Conservation (phyloP, 2,329 filamentous ascomycete genomes). For the Lachnellula arida region DNA sequence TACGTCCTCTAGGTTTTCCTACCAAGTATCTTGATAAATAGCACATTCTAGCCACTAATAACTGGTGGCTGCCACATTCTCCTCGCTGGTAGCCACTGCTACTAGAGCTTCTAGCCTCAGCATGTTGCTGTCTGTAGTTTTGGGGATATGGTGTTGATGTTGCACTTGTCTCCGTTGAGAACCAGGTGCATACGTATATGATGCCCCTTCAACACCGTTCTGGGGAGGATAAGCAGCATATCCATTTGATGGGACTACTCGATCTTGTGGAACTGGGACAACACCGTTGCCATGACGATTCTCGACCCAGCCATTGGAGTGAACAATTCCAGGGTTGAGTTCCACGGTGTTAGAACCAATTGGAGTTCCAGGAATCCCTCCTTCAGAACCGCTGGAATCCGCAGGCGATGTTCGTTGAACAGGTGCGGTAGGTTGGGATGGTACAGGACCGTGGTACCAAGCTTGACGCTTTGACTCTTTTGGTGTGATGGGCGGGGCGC, state of each 20-base stretch:
- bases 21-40: background rate
- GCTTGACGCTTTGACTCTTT: constrained; percentile 62
- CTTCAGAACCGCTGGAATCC: constrained; percentile 51
- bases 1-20: constrained; percentile 1
- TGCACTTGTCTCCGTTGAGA: constrained; percentile 31
- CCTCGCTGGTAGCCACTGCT: constrained; percentile 59
- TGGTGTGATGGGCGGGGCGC: constrained; percentile 52
- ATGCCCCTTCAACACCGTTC: constrained; percentile 15
- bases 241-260: constrained; percentile 19
- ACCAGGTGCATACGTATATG: constrained; percentile 25
- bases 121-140: constrained; percentile 42
- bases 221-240: constrained; percentile 27
- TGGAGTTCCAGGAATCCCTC: constrained; percentile 47
- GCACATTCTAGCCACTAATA: constrained; percentile 12
- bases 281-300: constrained; percentile 29
- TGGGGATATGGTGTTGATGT: constrained; percentile 29
- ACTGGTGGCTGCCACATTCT: constrained; percentile 33
- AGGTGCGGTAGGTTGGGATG: constrained; percentile 24
- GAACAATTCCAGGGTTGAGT: constrained; percentile 47
- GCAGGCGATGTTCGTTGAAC: constrained; percentile 48
- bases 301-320: constrained; percentile 46
- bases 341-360: constrained; percentile 42
- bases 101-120: constrained; percentile 57
- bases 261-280: constrained; percentile 18
- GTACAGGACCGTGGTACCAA: constrained; percentile 63